Evolutionary conservation across 1,284 basidiomycete species (phyloP).

Genomic region (Polyporus tsugae): DNA sequence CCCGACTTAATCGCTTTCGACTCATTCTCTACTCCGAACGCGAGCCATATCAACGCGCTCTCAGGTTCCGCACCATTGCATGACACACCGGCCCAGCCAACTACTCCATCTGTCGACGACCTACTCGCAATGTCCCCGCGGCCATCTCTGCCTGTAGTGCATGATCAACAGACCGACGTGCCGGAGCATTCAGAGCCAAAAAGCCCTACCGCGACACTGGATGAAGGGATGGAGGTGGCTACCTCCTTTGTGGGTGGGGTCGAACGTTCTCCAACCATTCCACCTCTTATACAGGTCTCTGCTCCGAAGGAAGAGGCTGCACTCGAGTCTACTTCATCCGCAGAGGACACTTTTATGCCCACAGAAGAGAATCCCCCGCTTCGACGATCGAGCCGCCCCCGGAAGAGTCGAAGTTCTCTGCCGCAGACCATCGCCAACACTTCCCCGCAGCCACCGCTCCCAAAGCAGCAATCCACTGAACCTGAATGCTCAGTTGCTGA

Average conservation of each 20-base stretch:
- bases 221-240: conserved; percentile 35
- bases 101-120: conserved; percentile 47
- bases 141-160: conserved; percentile 23
- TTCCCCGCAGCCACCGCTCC: conserved; percentile 5
- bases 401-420: conserved; percentile 27
- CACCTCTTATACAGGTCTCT: neutral
- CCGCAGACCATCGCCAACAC: conserved; percentile 23
- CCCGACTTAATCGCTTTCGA: conserved; percentile 53
- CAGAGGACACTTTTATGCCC: neutral
- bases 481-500: conserved; percentile 10
- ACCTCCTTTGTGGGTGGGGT: conserved; percentile 18
- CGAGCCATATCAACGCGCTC: conserved; percentile 16
- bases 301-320: neutral
- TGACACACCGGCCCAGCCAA: neutral
- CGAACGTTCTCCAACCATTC: conserved; percentile 7
- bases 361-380: conserved; percentile 22
- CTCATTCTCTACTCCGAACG: conserved; percentile 42
- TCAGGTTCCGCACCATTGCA: conserved; percentile 7
- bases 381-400: conserved; percentile 33
- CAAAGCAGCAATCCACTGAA: conserved; percentile 13
- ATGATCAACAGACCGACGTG: neutral
- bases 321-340: neutral
- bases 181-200: neutral
- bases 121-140: conserved; percentile 48
- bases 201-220: conserved; percentile 23